Evolutionary conservation across 75 land plant species (phyloP), one percentile per base, ranked within the genome.

Genomic region (Gnetum montanum): DNA sequence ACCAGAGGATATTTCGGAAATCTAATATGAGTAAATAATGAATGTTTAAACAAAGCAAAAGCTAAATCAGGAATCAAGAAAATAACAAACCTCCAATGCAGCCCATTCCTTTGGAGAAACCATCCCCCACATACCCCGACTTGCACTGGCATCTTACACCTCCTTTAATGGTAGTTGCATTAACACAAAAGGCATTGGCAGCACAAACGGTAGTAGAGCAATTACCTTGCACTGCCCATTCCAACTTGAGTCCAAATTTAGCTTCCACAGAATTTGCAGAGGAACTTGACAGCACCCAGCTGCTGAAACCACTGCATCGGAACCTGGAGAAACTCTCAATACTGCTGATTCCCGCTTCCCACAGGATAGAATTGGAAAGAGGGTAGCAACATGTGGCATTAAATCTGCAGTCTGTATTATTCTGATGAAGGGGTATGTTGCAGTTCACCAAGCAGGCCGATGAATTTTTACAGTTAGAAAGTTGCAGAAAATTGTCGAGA

Each of bases 391-490:
- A 82, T 11, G 67, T 30, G 7, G 48, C 58, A 12, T 62, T 36
- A 12, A 45, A 43, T 31, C 31, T 57, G 49, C 85, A 81, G n/a
- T 52, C 61, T 1, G 54, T 20, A 29, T 59, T 65, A 11, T 52
- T 52, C 33, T 18, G 27, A n/a, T 19, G 2, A 30, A 52, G 18
- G 6, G 55, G 55, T 15, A 52, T 52, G 33, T 20, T 52, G 55
- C 55, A 52, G 34, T 31, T 33, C 30, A 31, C 22, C 2, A 31
- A 13, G 44, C 85, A 82, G 34, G 71, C 19, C 0, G 85, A 70
- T 4, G 85, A 77, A 52, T 82, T 81, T 49, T 64, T 74, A 47
- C 85, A 82, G 46, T 73, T 78, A 41, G 73, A 82, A 19, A 82
- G 53, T 1, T 66, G 74, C 13, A 82, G 59, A 3, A 82, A 46